Evolutionary conservation across 176 grass and related monocot genomes (phyloP).

Genomic region (Elaeis guineensis): DNA sequence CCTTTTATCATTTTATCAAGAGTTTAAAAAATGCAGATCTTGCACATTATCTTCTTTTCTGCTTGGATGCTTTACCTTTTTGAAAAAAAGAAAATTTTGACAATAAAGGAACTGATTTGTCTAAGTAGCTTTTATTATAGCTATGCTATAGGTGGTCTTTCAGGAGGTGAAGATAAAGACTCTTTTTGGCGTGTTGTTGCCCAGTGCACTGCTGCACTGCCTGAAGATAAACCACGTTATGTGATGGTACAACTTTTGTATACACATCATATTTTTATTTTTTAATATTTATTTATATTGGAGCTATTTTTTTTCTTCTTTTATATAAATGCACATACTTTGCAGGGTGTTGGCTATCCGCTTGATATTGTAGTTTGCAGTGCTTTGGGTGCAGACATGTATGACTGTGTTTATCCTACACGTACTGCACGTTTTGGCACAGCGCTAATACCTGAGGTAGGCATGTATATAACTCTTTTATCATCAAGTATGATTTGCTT

Average conservation of each 20-base stretch:
- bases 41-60: not conserved
- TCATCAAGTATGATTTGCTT: no score
- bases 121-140: conserved; percentile 23
- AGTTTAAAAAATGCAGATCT: no score
- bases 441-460: conserved; percentile 84
- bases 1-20: no score
- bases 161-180: conserved; percentile 97
- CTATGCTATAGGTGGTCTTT: conserved; percentile 97
- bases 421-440: conserved; percentile 90
- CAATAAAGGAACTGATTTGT: conserved; percentile 15
- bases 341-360: conserved; percentile 95
- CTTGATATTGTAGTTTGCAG: conserved; percentile 98
- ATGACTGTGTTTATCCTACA: conserved; percentile 96
- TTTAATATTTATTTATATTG: conserved; percentile 4
- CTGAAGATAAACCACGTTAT: conserved; percentile 93
- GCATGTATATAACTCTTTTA: no score
- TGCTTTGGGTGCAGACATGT: conserved; percentile 98
- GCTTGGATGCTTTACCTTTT: not conserved
- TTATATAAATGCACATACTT: conserved; percentile 5
- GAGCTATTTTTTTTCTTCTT: not conserved
- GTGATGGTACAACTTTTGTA: conserved; percentile 60
- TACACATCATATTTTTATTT: not conserved
- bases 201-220: conserved; percentile 84
- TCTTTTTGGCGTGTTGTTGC: conserved; percentile 91
- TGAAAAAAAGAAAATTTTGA: not conserved